These are phyloP conservation scores for Aegilops speltoides DNA, from an alignment of 176 grass and related monocot genomes.

Conservation along the genomic window DNA sequence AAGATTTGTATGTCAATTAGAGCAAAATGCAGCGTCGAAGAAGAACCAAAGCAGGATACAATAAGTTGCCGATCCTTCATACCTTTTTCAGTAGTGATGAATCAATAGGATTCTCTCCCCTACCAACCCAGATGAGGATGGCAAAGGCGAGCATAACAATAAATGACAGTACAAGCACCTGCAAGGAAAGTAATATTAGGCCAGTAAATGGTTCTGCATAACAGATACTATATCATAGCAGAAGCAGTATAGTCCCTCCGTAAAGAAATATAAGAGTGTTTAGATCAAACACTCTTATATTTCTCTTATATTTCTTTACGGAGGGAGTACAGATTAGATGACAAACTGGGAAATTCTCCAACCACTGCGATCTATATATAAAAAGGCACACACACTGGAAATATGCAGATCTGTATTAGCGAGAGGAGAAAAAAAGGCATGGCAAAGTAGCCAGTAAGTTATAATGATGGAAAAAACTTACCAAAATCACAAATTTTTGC, in stretches of 20 bases:
- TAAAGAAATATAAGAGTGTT: no score
- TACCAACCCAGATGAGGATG: conserved; percentile 83
- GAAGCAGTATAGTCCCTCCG: neutral
- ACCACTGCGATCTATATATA: conserved; percentile 1
- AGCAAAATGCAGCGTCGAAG: conserved; percentile 18
- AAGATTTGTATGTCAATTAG: conserved; percentile 18
- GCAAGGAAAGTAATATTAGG: conserved; percentile 23
- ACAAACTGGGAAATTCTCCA: conserved; percentile 21
- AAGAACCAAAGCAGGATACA: conserved; percentile 12
- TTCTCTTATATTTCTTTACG: no score
- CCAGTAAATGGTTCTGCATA: conserved; percentile 14
- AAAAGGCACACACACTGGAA: conserved; percentile 32
- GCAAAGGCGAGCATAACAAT: conserved; percentile 83
- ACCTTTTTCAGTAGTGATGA: conserved; percentile 80
- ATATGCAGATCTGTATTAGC: conserved; percentile 3
- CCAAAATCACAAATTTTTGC: conserved; percentile 98
- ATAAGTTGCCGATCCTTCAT: conserved; percentile 26
- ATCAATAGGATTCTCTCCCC: conserved; percentile 83
- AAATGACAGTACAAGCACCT: conserved; percentile 89
- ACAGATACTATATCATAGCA: neutral
- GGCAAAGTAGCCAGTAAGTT: neutral
- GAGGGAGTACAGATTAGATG: neutral
- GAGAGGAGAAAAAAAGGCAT: neutral
- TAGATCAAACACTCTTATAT: no score
- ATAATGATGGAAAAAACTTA: conserved; percentile 34